Evolutionary conservation across 2,329 filamentous ascomycete genomes (phyloP).

Genomic region (Fusarium oligoseptatum): DNA sequence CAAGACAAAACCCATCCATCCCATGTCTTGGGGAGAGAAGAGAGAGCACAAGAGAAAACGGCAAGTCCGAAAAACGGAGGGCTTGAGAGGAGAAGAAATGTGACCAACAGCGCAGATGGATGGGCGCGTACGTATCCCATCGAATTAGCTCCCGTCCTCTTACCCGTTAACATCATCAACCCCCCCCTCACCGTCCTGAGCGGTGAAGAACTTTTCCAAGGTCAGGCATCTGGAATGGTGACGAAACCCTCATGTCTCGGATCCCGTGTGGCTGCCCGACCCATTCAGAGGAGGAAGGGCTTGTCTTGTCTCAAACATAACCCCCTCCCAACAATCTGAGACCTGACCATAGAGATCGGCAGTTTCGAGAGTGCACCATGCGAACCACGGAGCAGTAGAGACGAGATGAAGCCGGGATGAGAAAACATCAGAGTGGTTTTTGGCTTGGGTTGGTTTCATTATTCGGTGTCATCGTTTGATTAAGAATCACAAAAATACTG

Average conservation of each 20-base stretch:
- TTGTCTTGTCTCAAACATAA: slow-evolving; percentile 15
- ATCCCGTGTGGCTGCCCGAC: neutral
- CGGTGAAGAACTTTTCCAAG: slow-evolving; percentile 3
- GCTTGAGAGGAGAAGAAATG: neutral
- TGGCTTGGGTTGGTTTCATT: neutral
- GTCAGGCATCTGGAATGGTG: slow-evolving; percentile 20
- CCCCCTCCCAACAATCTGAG: neutral
- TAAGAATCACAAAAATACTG: neutral
- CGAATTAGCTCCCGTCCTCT: neutral
- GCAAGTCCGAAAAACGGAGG: neutral
- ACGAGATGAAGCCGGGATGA: neutral
- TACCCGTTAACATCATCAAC: neutral
- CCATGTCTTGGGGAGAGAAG: neutral
- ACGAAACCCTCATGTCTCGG: slow-evolving; percentile 33
- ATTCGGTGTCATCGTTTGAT: slow-evolving; percentile 5
- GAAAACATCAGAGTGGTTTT: neutral
- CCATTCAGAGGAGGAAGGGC: neutral
- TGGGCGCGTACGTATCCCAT: neutral
- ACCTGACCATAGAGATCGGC: neutral
- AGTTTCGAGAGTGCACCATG: neutral
- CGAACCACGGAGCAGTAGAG: neutral
- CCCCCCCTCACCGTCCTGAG: neutral
- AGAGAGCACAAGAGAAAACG: neutral
- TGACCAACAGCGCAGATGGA: neutral
- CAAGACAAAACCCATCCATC: neutral